Conservation (phyloP, 129 eudicot species). For the Rutidosis leptorrhynchoides region DNA sequence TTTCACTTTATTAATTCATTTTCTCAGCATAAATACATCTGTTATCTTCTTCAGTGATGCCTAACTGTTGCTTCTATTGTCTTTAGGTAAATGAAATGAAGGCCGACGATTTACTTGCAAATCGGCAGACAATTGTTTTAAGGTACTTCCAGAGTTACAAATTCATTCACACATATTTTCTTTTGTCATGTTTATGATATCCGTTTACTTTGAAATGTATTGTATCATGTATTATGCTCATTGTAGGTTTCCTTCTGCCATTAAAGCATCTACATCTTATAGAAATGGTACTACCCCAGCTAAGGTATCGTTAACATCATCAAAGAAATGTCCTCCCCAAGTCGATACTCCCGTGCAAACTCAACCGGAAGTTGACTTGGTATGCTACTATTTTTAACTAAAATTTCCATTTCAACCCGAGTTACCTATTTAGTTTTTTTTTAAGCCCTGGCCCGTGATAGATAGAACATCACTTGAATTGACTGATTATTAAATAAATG, state of each 20-base stretch:
- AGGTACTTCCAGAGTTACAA: conserved; percentile 38
- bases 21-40: background rate
- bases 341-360: conserved; percentile 41
- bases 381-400: conserved; percentile 19
- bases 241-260: conserved; percentile 66
- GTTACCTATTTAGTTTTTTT: background rate
- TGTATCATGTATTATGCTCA: conserved; percentile 8
- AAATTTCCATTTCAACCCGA: background rate
- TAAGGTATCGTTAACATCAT: conserved; percentile 47
- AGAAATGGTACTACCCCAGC: conserved; percentile 58
- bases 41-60: conserved; percentile 1
- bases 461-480: background rate
- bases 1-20: background rate
- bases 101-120: conserved; percentile 43
- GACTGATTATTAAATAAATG: background rate
- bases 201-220: background rate
- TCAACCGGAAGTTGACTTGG: conserved; percentile 51
- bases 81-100: conserved; percentile 66
- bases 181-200: background rate
- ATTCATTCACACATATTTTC: background rate
- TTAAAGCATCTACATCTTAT: conserved; percentile 41
- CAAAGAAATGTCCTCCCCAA: conserved; percentile 43
- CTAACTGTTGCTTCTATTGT: background rate
- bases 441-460: background rate
- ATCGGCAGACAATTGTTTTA: conserved; percentile 51